Evolutionary conservation across 495 filamentous ascomycete genomes (phyloP).

Genomic region (Talaromyces trachyspermus): DNA sequence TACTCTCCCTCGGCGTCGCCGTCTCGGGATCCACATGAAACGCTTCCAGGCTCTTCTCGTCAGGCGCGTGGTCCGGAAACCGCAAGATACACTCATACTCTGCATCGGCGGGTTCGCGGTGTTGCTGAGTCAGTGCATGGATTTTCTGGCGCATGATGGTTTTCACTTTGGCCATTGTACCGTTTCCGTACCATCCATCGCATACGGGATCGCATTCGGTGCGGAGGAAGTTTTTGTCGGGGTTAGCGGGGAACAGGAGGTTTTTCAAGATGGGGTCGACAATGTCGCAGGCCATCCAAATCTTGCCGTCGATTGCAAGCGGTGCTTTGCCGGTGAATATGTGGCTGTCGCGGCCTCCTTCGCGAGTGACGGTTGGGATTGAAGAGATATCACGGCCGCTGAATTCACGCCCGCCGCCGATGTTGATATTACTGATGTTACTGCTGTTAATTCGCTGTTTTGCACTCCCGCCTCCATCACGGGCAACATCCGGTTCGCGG

Average conservation of each 20-base stretch:
- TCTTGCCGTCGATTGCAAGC: constrained; percentile 65
- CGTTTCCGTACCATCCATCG: constrained; percentile 77
- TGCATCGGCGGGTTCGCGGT: constrained; percentile 32
- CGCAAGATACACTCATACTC: constrained; percentile 39
- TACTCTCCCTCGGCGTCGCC: constrained; percentile 21
- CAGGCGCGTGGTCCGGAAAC: constrained; percentile 36
- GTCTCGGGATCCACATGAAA: constrained; percentile 26
- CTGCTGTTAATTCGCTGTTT: too few relatives aligned
- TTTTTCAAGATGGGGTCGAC: constrained; percentile 58
- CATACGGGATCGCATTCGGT: constrained; percentile 46
- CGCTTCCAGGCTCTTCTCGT: constrained; percentile 17
- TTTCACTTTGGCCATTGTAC: constrained; percentile 70
- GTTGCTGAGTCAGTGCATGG: constrained; percentile 33
- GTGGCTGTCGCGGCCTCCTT: constrained; percentile 35
- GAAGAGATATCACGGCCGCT: constrained; percentile 10
- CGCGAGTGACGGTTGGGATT: constrained; percentile 6
- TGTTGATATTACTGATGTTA: constrained; percentile 17
- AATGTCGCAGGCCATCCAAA: constrained; percentile 93
- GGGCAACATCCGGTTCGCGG: constrained; percentile 70
- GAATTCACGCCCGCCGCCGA: constrained; percentile 14
- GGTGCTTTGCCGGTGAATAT: constrained; percentile 68
- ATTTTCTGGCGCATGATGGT: constrained; percentile 83
- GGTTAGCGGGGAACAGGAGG: constrained; percentile 19
- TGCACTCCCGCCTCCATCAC: constrained; percentile 62
- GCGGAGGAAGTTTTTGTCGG: constrained; percentile 25